These are phyloP conservation scores for Tulasnella sp. DNA, from an alignment of 768 basidiomycete species.

Conservation along the genomic window DNA sequence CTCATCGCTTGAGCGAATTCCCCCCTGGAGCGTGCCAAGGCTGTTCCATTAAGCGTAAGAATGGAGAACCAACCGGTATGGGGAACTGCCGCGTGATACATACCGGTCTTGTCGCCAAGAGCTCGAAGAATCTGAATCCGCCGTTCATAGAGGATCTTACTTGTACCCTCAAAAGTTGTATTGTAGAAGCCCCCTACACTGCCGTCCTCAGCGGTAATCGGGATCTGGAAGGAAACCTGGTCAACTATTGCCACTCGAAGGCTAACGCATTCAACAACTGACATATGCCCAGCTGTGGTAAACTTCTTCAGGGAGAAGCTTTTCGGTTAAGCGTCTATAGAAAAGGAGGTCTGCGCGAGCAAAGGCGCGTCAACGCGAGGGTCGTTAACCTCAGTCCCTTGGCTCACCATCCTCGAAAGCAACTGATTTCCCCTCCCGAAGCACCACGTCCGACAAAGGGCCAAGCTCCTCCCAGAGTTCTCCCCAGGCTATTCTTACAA, in stretches of 20 bases:
- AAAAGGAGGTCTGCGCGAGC: slow-evolving; percentile 37
- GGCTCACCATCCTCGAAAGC: slow-evolving; percentile 39
- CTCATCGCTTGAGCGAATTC: slow-evolving; percentile 15
- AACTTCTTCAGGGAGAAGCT: slow-evolving; percentile 39
- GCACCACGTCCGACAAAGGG: slow-evolving; percentile 35
- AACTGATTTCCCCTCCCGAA: slow-evolving; percentile 37
- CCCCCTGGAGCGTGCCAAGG: slow-evolving; percentile 18
- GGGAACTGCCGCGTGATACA: not conserved
- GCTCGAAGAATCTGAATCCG: slow-evolving; percentile 38
- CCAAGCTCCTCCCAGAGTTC: slow-evolving; percentile 41
- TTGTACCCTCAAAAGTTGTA: slow-evolving; percentile 38
- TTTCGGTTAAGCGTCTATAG: slow-evolving; percentile 38
- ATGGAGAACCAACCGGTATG: no score
- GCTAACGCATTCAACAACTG: not conserved
- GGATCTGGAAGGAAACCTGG: slow-evolving; percentile 33
- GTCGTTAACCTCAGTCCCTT: not conserved
- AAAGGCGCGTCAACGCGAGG: not conserved
- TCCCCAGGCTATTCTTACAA: slow-evolving; percentile 37
- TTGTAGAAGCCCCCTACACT: slow-evolving; percentile 39
- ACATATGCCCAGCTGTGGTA: slow-evolving; percentile 38
- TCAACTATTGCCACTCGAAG: slow-evolving; percentile 3
- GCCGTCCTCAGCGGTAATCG: slow-evolving; percentile 37
- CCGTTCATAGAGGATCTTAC: slow-evolving; percentile 40
- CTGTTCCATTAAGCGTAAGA: not conserved
- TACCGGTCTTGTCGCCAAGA: slow-evolving; percentile 36